Evolutionary conservation across 2,329 filamentous ascomycete genomes (phyloP).

Genomic region (Rachicladosporium sp.): DNA sequence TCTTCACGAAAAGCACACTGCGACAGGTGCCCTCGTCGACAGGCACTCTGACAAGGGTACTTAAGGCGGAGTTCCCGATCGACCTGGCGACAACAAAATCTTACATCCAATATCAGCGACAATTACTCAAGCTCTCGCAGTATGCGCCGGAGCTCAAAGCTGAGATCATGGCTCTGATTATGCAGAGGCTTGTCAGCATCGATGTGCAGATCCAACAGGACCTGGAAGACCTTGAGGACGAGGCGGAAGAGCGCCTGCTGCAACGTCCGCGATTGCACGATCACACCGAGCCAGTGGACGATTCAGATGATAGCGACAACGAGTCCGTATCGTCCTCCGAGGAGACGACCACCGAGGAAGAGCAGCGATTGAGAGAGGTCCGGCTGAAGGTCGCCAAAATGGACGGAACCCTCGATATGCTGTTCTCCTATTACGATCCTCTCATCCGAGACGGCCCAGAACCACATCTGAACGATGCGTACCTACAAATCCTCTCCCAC

Average conservation of each 20-base stretch:
- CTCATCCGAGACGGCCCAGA: conserved; percentile 58
- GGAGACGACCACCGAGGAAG: conserved; percentile 43
- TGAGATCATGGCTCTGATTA: conserved; percentile 71
- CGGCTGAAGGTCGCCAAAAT: conserved; percentile 81
- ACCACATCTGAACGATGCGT: conserved; percentile 56
- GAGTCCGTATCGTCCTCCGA: conserved; percentile 59
- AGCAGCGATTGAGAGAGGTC: conserved; percentile 53
- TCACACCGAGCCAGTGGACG: conserved; percentile 37
- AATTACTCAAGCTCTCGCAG: conserved; percentile 62
- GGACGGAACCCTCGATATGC: conserved; percentile 74
- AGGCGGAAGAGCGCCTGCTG: conserved; percentile 64
- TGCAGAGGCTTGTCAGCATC: conserved; percentile 79
- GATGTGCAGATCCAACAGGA: conserved; percentile 93
- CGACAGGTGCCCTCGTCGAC: conserved; percentile 71
- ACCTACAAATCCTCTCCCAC: conserved; percentile 69
- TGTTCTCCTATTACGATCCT: conserved; percentile 73
- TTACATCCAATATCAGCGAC: conserved; percentile 78
- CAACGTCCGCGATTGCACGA: conserved; percentile 36
- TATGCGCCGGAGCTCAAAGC: conserved; percentile 69
- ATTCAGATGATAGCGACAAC: conserved; percentile 49
- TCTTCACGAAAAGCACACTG: conserved; percentile 62
- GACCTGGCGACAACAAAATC: conserved; percentile 56
- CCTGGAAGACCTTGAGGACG: conserved; percentile 83
- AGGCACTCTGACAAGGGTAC: conserved; percentile 48
- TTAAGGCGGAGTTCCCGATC: conserved; percentile 23